Conservation (phyloP, 164 flowering plant species). For the Berberis thunbergii region DNA sequence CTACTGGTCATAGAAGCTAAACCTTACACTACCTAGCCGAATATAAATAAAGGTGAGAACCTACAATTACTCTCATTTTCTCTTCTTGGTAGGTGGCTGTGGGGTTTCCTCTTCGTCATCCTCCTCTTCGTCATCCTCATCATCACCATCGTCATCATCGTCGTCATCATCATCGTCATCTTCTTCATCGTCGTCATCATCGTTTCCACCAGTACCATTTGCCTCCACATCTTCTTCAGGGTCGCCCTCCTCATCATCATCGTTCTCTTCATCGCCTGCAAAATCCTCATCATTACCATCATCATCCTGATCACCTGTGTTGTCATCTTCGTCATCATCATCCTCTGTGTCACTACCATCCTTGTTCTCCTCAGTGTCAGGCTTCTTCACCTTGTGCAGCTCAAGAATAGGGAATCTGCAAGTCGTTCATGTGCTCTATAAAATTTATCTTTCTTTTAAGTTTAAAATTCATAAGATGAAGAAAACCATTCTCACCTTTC, state of each 20-base stretch:
- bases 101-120: conserved; percentile 25
- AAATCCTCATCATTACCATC: conserved; percentile 52
- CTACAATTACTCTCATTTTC: conserved; percentile 13
- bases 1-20: background rate
- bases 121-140: conserved; percentile 23
- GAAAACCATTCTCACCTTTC: conserved; percentile 8
- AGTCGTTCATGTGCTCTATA: background rate
- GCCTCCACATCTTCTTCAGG: conserved; percentile 31
- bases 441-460: background rate
- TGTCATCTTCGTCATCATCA: conserved; percentile 41
- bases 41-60: background rate
- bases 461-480: background rate
- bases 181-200: conserved; percentile 26
- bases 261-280: conserved; percentile 24
- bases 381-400: conserved; percentile 24
- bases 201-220: conserved; percentile 40
- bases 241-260: conserved; percentile 42
- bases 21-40: conserved; percentile 1
- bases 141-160: conserved; percentile 27
- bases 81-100: conserved; percentile 25
- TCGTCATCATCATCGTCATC: conserved; percentile 35
- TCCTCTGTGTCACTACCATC: conserved; percentile 56
- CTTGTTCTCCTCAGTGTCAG: conserved; percentile 35
- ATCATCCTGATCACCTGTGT: conserved; percentile 23
- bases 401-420: conserved; percentile 41